Percentiles rank a stretch among this genome's conserved stretches.
These are phyloP conservation scores for Gymnopilus dilepis DNA, from an alignment of 768 basidiomycete genomes.

Conservation along the genomic window DNA sequence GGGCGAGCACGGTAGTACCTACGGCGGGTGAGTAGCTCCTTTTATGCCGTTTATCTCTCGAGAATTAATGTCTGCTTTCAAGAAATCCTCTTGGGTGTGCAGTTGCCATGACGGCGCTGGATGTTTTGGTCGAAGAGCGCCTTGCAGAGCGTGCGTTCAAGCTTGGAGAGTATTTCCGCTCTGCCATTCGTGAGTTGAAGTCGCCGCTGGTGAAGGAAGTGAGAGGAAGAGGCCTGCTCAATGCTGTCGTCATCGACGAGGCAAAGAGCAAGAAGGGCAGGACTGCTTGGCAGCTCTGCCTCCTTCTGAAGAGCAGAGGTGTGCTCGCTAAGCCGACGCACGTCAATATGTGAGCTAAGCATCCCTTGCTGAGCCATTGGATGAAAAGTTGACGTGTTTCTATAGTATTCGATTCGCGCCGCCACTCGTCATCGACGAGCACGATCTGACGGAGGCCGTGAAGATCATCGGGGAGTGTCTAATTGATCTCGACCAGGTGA, in stretches of 20 bases:
- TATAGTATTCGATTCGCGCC: constrained; percentile 94
- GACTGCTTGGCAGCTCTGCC: constrained; percentile 95
- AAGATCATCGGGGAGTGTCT: constrained; percentile 78
- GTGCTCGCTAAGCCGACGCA: constrained; percentile 97
- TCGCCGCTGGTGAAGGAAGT: constrained; percentile 79
- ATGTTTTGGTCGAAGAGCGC: constrained; percentile 88
- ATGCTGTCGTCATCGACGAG: constrained; percentile 94
- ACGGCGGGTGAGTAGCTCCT: constrained; percentile 76
- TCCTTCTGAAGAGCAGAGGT: constrained; percentile 89
- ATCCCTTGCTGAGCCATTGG: not conserved
- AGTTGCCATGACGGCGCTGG: constrained; percentile 90
- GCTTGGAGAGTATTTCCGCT: constrained; percentile 85
- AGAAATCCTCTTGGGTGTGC: constrained; percentile 96
- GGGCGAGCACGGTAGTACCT: constrained; percentile 96
- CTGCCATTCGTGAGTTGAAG: constrained; percentile 58
- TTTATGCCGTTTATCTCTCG: not conserved
- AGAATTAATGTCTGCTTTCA: not conserved
- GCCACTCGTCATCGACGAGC: constrained; percentile 92
- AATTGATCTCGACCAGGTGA: constrained; percentile 78
- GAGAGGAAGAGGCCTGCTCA: constrained; percentile 87
- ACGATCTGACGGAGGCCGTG: constrained; percentile 77
- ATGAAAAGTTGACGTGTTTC: not conserved
- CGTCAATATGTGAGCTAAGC: constrained; percentile 78
- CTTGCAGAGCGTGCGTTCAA: constrained; percentile 79
- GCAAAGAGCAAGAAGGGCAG: constrained; percentile 73